These are phyloP conservation scores for Blumeria graminis DNA, from an alignment of 2,329 filamentous ascomycete genomes.

Conservation along the genomic window DNA sequence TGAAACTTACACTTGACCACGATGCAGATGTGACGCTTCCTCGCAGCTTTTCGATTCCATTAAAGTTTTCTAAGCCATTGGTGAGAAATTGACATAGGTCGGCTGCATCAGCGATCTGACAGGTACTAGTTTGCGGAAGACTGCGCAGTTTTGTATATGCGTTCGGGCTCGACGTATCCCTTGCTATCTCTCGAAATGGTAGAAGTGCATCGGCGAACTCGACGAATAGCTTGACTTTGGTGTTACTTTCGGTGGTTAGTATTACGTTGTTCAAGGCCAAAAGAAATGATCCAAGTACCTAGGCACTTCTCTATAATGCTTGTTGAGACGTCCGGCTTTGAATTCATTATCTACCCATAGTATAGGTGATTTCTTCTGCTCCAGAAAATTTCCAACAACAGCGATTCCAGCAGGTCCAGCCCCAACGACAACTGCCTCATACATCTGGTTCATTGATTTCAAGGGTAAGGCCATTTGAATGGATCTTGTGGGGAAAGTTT, in stretches of 20 bases:
- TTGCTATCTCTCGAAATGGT: conserved; percentile 27
- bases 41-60: conserved; percentile 18
- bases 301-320: conserved; percentile 34
- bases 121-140: conserved; percentile 31
- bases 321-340: conserved; percentile 25
- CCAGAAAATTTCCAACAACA: conserved; percentile 34
- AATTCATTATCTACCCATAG: conserved; percentile 35
- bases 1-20: conserved; percentile 16
- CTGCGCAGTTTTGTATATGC: conserved; percentile 27
- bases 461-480: background rate
- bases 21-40: conserved; percentile 19
- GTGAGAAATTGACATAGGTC: conserved; percentile 25
- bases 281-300: conserved; percentile 12
- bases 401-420: conserved; percentile 34
- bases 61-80: conserved; percentile 19
- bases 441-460: conserved; percentile 11
- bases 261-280: background rate
- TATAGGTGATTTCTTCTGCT: conserved; percentile 25
- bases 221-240: conserved; percentile 33
- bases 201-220: conserved; percentile 28
- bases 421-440: conserved; percentile 31
- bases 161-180: conserved; percentile 23
- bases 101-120: conserved; percentile 30
- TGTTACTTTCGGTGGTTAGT: conserved; percentile 22
- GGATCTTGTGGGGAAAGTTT: background rate